Base-by-base conservation (phyloP, 1,284 basidiomycete genomes). In the Ustilago xerochloae region DNA sequence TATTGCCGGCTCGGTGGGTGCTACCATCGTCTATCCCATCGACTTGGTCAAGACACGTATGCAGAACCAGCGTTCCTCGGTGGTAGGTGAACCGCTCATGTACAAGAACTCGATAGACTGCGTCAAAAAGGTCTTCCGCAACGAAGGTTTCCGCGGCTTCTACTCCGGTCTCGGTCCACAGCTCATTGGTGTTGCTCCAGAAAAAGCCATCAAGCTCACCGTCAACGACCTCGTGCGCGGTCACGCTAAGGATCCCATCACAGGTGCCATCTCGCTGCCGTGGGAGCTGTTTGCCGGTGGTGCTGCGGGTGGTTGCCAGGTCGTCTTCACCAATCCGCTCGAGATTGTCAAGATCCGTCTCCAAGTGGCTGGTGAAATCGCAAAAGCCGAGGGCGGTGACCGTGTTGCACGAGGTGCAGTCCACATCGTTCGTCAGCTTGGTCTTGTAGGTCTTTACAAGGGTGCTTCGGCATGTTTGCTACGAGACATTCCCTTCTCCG, bases 81-180 rank as follows among this genome's bases (percentile, higher is more conserved):
- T 83, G 35, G 81, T 83, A 15, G 82, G 82, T 38, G 82, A 84
- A 54, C 79, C 82, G 39, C 75, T 80, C 29, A 77, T 84, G 80
- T 84, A 84, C 77, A 81, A 81, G 50, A 84, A 83, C 74, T 79
- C 74, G 52, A 63, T 85, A 41, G 96, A 99, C 84, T 99, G 96
- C 84, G 91, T 95, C 38, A 88, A 89, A 79, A 98, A 97, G 85
- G 96, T 99, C 36, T 90, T 97, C 85, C 89, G 90, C 61, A 97
- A 97, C 85, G 96, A 99, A 87, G 95, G 96, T 77, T 66, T 93
- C 8, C 76, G 79, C n/a, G 97, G 95, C 8, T 99, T 99, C 86
- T 99, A 99, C 86, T 91, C 95, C 39, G 96, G 96, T 60, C 89
- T 99, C 52, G 91, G 94, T 7, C 96, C 96, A 38, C 96, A 99